A percentile compares a stretch with the other conserved stretches of the same genome.
Conservation (phyloP, 1,284 basidiomycete genomes). For the Trichosporon faecale region DNA sequence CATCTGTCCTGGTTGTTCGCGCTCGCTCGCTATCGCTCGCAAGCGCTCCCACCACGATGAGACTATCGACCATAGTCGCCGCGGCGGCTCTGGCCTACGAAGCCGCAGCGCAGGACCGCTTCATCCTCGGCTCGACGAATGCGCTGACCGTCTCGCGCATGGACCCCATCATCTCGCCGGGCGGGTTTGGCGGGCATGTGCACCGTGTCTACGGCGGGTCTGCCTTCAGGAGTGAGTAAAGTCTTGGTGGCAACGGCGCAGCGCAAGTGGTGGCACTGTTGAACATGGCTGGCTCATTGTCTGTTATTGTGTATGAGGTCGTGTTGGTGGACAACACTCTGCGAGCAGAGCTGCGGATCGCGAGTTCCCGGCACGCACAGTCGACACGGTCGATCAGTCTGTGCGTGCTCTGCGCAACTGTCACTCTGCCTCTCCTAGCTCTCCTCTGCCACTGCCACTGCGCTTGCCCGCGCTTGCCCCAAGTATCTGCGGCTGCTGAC, state of each 20-base stretch:
- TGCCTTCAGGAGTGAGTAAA: slow-evolving; percentile 34
- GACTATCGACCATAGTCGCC: neutral
- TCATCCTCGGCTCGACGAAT: slow-evolving; percentile 33
- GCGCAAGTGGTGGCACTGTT: no score
- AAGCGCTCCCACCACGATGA: neutral
- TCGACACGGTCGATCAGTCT: neutral
- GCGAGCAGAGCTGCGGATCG: neutral
- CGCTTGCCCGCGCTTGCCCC: neutral
- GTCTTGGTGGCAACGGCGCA: neutral
- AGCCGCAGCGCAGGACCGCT: slow-evolving; percentile 8
- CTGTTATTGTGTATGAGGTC: no score
- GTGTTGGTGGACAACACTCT: no score
- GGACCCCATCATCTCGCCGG: slow-evolving; percentile 51
- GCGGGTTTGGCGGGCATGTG: slow-evolving; percentile 41
- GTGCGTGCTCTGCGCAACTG: no score
- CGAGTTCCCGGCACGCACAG: no score
- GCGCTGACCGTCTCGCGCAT: slow-evolving; percentile 40
- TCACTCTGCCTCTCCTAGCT: no score
- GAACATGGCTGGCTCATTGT: no score
- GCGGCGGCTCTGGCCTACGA: neutral
- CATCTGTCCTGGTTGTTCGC: no score
- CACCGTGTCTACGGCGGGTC: slow-evolving; percentile 49
- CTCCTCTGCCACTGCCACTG: no score
- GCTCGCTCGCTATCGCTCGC: no score
- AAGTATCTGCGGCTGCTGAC: no score